phyloP scores from a whole-genome alignment of 2,329 filamentous ascomycete species.

The Ampelomyces quisqualis region DNA sequence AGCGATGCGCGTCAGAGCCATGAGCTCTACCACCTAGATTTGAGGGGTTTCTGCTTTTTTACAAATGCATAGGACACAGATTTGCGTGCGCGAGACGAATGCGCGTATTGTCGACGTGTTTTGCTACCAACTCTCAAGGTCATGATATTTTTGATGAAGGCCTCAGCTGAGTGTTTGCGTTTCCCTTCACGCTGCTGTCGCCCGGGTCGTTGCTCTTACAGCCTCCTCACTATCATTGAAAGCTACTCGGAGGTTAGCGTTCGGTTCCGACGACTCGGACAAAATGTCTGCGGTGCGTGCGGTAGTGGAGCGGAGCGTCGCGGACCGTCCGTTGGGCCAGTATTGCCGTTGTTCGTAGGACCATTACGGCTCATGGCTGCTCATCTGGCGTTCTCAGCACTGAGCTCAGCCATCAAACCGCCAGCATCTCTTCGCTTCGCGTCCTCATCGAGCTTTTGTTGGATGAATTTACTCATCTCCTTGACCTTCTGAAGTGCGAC shows the following conservation, averaged over 20 bases:
- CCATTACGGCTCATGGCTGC: slow-evolving; percentile 7
- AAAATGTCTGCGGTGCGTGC: slow-evolving; percentile 16
- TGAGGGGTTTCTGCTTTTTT: too few species aligned
- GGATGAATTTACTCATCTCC: slow-evolving; percentile 73
- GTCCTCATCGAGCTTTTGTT: slow-evolving; percentile 73
- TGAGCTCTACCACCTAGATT: too few species aligned
- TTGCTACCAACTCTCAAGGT: too few species aligned
- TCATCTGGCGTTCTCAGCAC: slow-evolving; percentile 80
- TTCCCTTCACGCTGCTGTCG: neutral
- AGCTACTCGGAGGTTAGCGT: neutral
- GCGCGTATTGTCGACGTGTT: too few species aligned
- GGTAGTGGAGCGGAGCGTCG: slow-evolving; percentile 8
- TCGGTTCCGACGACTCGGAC: slow-evolving; percentile 15
- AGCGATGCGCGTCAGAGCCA: neutral
- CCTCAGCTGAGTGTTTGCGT: slow-evolving; percentile 3
- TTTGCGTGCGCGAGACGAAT: too few species aligned
- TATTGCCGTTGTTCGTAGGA: slow-evolving; percentile 17
- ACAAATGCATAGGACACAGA: too few species aligned
- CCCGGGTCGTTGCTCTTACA: neutral
- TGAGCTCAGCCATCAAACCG: slow-evolving; percentile 76
- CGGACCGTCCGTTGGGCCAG: slow-evolving; percentile 11
- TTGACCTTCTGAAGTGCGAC: slow-evolving; percentile 77
- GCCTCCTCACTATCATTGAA: neutral
- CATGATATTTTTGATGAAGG: slow-evolving; percentile 5
- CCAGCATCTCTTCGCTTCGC: slow-evolving; percentile 74